Base-by-base conservation (phyloP, 2,329 filamentous ascomycete genomes). In the Fusarium sulawesiense region DNA sequence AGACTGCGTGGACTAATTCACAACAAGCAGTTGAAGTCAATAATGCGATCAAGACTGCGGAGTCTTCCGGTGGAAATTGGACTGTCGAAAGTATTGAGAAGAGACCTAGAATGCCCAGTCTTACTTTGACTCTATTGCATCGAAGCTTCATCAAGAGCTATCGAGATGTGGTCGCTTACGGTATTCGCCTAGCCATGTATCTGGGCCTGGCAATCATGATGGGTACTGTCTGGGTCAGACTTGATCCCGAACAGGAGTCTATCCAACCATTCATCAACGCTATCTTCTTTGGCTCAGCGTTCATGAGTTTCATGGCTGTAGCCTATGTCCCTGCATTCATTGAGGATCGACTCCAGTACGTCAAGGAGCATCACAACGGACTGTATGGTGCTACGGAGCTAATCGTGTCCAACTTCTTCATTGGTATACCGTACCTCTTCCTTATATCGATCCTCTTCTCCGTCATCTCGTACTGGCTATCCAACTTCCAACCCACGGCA, bases 301-400 rank as follows among this genome's bases (percentile, higher is more conserved):
- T 93, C 79, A 92, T 93, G 88, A 91, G 88, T 42, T 93, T 93
- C 80, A 93, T 93, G 91, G 90, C 91, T 0, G 90, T 97, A 2
- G 93, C 93, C 1, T 97, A 97, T 78, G 92, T 96, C 5, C 93
- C 93, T 0, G 88, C 92, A 0, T 96, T 91, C 78, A 87, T 97
- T 44, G 93, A 97, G 42, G 76, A 77, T 41, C 56, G 73, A 1
- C 54, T 67, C 7, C 70, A 75, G 44, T 76, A 74, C 55, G 64
- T 77, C 53, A 76, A 95, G 78, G 93, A 97, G 75, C 89, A 91
- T 48, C 89, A 88, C 40, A 97, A 97, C 77, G 93, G 93, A 1
- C 85, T 97, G 0, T 94, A 94, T 77, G 91, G 92, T 0, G 87
- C 93, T 0, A 84, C 89, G 0, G 85, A 90, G 3, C 92, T 97